A percentile compares a stretch with the other conserved stretches of the same genome.
Evolutionary conservation across 2,329 filamentous ascomycete species (phyloP).

Genomic region (Didymella glomerata): DNA sequence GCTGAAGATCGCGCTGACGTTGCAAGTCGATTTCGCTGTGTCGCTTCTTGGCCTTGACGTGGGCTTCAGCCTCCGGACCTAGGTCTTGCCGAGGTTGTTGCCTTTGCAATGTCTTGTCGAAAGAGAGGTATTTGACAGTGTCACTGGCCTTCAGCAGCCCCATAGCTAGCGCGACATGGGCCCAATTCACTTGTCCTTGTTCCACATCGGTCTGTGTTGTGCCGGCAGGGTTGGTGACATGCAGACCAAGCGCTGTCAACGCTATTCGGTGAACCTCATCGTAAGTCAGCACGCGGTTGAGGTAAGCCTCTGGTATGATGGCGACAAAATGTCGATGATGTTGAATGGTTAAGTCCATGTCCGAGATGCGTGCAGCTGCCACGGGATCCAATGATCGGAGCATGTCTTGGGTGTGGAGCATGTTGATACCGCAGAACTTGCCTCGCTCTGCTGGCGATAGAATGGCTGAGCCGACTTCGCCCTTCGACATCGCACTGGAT

Average conservation of each 20-base stretch:
- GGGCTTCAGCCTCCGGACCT: conserved; percentile 15
- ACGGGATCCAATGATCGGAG: conserved; percentile 57
- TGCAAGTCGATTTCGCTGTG: conserved; percentile 30
- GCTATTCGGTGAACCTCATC: conserved; percentile 69
- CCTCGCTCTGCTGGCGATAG: conserved; percentile 28
- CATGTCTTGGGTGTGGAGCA: conserved; percentile 71
- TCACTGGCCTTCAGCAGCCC: conserved; percentile 58
- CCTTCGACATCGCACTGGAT: conserved; percentile 18
- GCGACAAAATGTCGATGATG: conserved; percentile 28
- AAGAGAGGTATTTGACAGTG: conserved; percentile 55
- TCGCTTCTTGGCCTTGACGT: conserved; percentile 22
- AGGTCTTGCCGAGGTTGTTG: conserved; percentile 18
- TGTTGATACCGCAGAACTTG: conserved; percentile 63
- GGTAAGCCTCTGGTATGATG: conserved; percentile 43
- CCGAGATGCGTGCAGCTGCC: conserved; percentile 34
- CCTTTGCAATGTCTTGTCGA: conserved; percentile 26
- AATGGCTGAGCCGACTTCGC: conserved; percentile 17
- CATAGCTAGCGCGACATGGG: conserved; percentile 54
- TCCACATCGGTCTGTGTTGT: conserved; percentile 13
- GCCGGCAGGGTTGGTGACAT: conserved; percentile 29
- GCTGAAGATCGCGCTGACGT: conserved; percentile 63
- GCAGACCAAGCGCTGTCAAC: conserved; percentile 60
- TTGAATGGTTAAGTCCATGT: conserved; percentile 32
- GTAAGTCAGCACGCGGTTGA: conserved; percentile 64
- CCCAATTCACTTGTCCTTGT: conserved; percentile 45